Conservation (phyloP, 495 filamentous ascomycete species). For the Aspergillus taichungensis region DNA sequence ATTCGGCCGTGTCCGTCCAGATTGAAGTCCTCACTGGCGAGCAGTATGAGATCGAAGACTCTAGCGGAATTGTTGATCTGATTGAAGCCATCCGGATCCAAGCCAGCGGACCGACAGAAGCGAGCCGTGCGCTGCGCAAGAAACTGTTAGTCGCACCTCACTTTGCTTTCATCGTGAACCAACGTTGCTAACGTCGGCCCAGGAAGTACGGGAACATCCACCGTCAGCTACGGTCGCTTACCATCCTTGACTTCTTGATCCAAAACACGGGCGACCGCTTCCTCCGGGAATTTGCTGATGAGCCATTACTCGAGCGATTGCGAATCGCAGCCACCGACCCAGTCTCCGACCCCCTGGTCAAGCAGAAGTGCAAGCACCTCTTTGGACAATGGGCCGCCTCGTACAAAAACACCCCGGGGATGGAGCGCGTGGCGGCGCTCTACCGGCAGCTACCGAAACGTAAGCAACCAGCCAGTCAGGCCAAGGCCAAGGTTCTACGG, state of each 20-base stretch:
- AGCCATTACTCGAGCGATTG: constrained; percentile 86
- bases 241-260: constrained; percentile 86
- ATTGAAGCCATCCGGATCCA: constrained; percentile 91
- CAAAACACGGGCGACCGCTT: constrained; percentile 90
- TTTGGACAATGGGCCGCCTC: constrained; percentile 82
- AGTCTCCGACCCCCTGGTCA: constrained; percentile 77
- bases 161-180: neutral
- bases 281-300: constrained; percentile 78
- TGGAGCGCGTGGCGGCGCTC: constrained; percentile 67
- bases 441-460: constrained; percentile 71
- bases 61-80: constrained; percentile 85
- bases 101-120: constrained; percentile 77
- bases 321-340: constrained; percentile 79
- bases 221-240: constrained; percentile 81
- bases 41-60: constrained; percentile 80
- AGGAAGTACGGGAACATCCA: constrained; percentile 93
- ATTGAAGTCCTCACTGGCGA: constrained; percentile 88
- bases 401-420: constrained; percentile 74
- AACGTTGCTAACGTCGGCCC: constrained; percentile 7
- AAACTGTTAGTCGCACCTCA: constrained; percentile 58
- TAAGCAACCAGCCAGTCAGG: constrained; percentile 56
- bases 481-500: constrained; percentile 68
- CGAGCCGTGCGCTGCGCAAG: constrained; percentile 87
- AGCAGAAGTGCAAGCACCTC: constrained; percentile 72
- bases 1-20: constrained; percentile 87